These are phyloP conservation scores for Colletotrichum echinochloae DNA, from an alignment of 2,329 filamentous ascomycete species.

Conservation along the genomic window DNA sequence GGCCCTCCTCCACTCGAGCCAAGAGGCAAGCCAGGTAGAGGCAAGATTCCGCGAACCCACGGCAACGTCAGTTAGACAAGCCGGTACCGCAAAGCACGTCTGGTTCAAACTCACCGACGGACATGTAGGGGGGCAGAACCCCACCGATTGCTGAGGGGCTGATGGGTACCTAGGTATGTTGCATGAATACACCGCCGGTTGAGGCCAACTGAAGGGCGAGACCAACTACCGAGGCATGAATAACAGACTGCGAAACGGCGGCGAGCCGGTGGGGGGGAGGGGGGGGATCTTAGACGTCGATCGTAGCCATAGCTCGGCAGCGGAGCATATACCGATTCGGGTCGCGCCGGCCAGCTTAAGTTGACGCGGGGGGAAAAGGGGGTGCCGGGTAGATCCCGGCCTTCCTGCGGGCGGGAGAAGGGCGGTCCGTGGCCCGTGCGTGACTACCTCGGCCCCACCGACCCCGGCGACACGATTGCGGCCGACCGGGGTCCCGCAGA, in stretches of 20 bases:
- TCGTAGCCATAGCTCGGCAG: slow-evolving; percentile 11
- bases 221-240: slow-evolving; percentile 22
- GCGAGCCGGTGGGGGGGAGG: neutral
- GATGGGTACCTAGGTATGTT: no score
- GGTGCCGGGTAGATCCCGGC: slow-evolving; percentile 30
- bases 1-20: neutral
- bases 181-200: neutral
- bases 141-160: slow-evolving; percentile 21
- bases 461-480: neutral
- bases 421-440: slow-evolving; percentile 1
- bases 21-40: neutral
- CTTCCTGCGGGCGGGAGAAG: neutral
- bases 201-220: slow-evolving; percentile 2
- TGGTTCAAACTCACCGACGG: neutral
- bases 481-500: neutral
- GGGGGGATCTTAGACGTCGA: neutral
- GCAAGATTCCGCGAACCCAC: neutral
- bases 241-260: slow-evolving; percentile 2
- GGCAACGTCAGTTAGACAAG: slow-evolving; percentile 1
- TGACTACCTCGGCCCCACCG: neutral
- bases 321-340: slow-evolving; percentile 36
- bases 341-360: slow-evolving; percentile 13
- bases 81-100: neutral
- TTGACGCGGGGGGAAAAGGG: neutral
- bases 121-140: neutral